Conservation (phyloP, 495 filamentous ascomycete species). For the Rusavskia elegans region DNA sequence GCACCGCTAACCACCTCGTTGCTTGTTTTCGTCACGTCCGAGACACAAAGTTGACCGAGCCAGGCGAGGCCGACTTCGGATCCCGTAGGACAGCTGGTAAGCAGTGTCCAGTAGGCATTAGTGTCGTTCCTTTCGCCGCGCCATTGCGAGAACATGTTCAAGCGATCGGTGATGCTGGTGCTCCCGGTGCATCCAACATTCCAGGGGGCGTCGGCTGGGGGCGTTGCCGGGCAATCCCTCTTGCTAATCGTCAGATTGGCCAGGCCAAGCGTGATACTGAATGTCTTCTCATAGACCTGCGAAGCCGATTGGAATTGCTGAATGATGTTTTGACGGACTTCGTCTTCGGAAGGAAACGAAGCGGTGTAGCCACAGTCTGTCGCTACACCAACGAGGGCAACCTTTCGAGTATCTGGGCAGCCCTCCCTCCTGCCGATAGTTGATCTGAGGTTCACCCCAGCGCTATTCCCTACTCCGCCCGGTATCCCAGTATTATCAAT, state of each 20-base stretch:
- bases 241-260: conserved; percentile 68
- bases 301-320: conserved; percentile 76
- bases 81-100: conserved; percentile 73
- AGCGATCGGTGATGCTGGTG: conserved; percentile 56
- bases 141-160: conserved; percentile 85
- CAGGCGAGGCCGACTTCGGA: conserved; percentile 86
- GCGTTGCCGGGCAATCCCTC: conserved; percentile 46
- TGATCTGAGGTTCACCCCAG: conserved; percentile 61
- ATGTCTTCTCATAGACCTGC: conserved; percentile 68
- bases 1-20: conserved; percentile 59
- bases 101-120: conserved; percentile 86
- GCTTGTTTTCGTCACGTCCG: conserved; percentile 32
- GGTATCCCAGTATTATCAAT: conserved; percentile 35
- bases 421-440: conserved; percentile 72
- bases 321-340: conserved; percentile 58
- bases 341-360: conserved; percentile 44
- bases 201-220: conserved; percentile 55
- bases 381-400: conserved; percentile 82
- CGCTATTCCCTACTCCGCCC: conserved; percentile 52
- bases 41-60: conserved; percentile 75
- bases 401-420: conserved; percentile 74
- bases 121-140: conserved; percentile 53
- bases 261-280: conserved; percentile 87
- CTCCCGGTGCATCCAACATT: conserved; percentile 56
- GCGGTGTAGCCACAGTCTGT: conserved; percentile 80